A percentile compares a stretch with the other conserved stretches of the same genome.
These are phyloP conservation scores for Chenopodium album DNA, from an alignment of 148 eudicot species.

Conservation along the genomic window DNA sequence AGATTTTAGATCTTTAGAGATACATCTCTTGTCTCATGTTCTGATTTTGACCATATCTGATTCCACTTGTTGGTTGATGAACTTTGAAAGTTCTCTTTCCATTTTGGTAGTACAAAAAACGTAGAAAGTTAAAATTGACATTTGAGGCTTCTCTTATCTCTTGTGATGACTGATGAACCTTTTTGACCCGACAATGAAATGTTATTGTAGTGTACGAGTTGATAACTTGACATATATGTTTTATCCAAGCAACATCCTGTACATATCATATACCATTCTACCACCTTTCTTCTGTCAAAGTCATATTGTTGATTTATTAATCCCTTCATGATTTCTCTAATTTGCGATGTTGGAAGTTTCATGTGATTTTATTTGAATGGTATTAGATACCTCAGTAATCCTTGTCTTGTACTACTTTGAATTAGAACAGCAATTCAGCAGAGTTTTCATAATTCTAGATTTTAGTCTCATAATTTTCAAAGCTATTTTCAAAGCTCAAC, in stretches of 20 bases:
- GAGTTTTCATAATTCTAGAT: too few relatives aligned
- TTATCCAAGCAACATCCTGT: neutral
- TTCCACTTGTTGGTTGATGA: neutral
- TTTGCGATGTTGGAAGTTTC: neutral
- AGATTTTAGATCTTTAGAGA: neutral
- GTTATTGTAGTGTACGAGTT: too few relatives aligned
- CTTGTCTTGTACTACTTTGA: too few relatives aligned
- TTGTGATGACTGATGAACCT: neutral
- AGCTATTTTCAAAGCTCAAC: too few relatives aligned
- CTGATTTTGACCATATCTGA: neutral
- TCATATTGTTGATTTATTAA: neutral
- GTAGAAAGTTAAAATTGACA: neutral
- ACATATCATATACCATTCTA: neutral
- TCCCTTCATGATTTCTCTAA: too few relatives aligned
- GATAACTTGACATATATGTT: neutral
- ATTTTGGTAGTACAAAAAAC: too few relatives aligned
- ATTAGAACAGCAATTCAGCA: too few relatives aligned
- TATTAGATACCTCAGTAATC: too few relatives aligned
- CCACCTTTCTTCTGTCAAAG: neutral
- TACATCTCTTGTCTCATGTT: neutral
- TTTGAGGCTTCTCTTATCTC: neutral
- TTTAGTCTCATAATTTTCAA: too few relatives aligned
- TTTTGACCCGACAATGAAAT: neutral
- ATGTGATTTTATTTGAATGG: neutral
- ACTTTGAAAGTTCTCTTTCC: neutral